These are phyloP conservation scores for Mimosa pudica DNA, from an alignment of 306 rosid genomes.

Conservation along the genomic window DNA sequence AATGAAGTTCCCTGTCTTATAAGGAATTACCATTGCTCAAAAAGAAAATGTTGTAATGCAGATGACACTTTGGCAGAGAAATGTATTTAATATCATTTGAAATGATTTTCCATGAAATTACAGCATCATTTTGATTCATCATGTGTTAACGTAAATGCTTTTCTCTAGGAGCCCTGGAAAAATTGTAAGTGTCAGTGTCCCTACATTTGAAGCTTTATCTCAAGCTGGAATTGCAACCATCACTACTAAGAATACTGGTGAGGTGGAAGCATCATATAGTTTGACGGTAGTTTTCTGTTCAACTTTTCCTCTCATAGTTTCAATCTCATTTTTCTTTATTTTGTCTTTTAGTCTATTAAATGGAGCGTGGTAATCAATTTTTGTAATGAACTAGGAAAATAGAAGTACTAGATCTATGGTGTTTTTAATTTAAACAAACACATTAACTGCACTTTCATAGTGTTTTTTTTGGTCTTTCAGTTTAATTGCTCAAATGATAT, in stretches of 20 bases:
- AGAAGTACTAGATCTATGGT: slow-evolving; percentile 20
- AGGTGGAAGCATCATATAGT: slow-evolving; percentile 94
- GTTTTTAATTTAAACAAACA: neutral
- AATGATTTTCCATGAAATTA: slow-evolving; percentile 6
- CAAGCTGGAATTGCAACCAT: slow-evolving; percentile 88
- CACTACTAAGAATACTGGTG: slow-evolving; percentile 82
- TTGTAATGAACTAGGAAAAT: neutral
- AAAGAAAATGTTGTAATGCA: slow-evolving; percentile 3
- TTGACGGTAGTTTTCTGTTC: slow-evolving; percentile 69
- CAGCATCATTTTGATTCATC: slow-evolving; percentile 1
- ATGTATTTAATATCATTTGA: slow-evolving; percentile 2
- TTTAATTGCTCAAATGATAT: slow-evolving; percentile 91
- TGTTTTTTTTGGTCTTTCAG: slow-evolving; percentile 56
- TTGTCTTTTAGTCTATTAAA: slow-evolving; percentile 3
- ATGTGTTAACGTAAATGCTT: slow-evolving; percentile 12
- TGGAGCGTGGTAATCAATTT: neutral
- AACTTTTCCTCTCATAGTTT: slow-evolving; percentile 22
- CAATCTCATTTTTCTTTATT: slow-evolving; percentile 23
- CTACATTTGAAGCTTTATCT: slow-evolving; percentile 83
- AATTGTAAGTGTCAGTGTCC: slow-evolving; percentile 71
- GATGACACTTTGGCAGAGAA: neutral
- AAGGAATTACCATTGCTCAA: neutral
- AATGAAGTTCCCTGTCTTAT: slow-evolving; percentile 20
- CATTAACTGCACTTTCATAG: slow-evolving; percentile 16
- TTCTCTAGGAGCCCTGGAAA: slow-evolving; percentile 88